Evolutionary conservation across 2,329 filamentous ascomycete species (phyloP).

Genomic region (Cercospora sojina): DNA sequence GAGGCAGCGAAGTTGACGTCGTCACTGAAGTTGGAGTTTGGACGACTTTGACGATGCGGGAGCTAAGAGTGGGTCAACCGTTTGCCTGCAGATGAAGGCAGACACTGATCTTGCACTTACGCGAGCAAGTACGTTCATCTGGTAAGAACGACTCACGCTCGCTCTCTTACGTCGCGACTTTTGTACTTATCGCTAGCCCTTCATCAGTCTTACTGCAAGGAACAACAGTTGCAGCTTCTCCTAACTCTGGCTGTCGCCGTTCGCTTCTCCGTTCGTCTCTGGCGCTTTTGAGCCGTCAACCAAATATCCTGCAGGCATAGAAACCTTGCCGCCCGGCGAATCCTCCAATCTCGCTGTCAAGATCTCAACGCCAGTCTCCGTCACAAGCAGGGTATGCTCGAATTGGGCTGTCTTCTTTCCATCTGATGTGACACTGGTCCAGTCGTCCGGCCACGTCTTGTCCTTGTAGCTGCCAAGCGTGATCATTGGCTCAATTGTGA

Average conservation of each 20-base stretch:
- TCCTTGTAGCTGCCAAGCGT: constrained; percentile 86
- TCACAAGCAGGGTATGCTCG: constrained; percentile 81
- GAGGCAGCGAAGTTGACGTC: background rate
- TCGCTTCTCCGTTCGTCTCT: constrained; percentile 14
- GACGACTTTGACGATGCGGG: background rate
- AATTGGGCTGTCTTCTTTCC: constrained; percentile 91
- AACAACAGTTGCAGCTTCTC: background rate
- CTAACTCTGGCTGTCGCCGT: constrained; percentile 3
- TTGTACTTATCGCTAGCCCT: background rate
- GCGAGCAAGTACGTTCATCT: background rate
- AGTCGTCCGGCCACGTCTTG: constrained; percentile 97
- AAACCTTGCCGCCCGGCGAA: constrained; percentile 66
- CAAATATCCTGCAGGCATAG: constrained; percentile 29
- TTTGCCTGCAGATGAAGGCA: background rate
- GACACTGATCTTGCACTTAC: background rate
- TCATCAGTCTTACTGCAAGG: background rate
- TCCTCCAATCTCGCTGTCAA: constrained; percentile 70
- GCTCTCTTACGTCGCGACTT: background rate
- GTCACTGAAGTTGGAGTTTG: background rate
- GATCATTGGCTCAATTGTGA: constrained; percentile 99
- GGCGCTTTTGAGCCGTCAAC: constrained; percentile 19
- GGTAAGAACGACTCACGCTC: background rate
- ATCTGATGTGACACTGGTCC: constrained; percentile 92
- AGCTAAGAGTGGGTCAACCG: background rate
- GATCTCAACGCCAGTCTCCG: constrained; percentile 77